These are phyloP conservation scores for Tolypocladium sp. DNA, from an alignment of 2,329 filamentous ascomycete genomes.

Conservation along the genomic window DNA sequence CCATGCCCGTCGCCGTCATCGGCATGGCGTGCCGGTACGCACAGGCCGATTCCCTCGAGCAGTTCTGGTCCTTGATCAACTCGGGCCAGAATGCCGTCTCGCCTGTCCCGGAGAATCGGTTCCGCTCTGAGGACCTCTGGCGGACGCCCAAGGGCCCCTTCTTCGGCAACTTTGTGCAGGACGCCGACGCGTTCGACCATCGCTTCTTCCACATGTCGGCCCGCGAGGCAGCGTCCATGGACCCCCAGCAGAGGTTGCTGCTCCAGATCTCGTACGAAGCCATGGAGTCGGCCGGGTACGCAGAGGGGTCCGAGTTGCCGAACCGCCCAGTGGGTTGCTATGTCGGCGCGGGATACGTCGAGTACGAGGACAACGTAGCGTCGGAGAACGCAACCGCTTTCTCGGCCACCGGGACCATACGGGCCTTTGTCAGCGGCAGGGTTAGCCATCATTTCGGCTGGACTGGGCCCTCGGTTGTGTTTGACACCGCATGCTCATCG, in stretches of 20 bases:
- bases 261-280: constrained; percentile 25
- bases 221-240: constrained; percentile 17
- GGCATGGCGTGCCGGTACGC: constrained; percentile 12
- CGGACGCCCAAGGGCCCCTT: constrained; percentile 6
- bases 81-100: constrained; percentile 4
- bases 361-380: constrained; percentile 14
- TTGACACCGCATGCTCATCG: constrained; percentile 29
- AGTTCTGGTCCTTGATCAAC: constrained; percentile 13
- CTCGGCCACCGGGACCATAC: constrained; percentile 19
- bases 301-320: not conserved
- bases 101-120: constrained; percentile 6
- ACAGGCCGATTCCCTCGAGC: constrained; percentile 7
- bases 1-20: constrained; percentile 11
- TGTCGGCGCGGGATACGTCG: constrained; percentile 11
- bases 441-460: constrained; percentile 26
- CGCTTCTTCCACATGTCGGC: constrained; percentile 18
- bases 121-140: constrained; percentile 4
- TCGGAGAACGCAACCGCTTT: constrained; percentile 19
- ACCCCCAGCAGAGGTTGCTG: constrained; percentile 21
- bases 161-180: constrained; percentile 14
- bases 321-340: constrained; percentile 12
- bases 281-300: constrained; percentile 10
- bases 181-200: constrained; percentile 10
- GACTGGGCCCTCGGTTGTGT: constrained; percentile 20
- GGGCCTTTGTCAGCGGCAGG: constrained; percentile 20